Evolutionary conservation across 2,329 filamentous ascomycete species (phyloP), one percentile per base, ranked within the genome.

Genomic region (Mollisiaceae sp.): DNA sequence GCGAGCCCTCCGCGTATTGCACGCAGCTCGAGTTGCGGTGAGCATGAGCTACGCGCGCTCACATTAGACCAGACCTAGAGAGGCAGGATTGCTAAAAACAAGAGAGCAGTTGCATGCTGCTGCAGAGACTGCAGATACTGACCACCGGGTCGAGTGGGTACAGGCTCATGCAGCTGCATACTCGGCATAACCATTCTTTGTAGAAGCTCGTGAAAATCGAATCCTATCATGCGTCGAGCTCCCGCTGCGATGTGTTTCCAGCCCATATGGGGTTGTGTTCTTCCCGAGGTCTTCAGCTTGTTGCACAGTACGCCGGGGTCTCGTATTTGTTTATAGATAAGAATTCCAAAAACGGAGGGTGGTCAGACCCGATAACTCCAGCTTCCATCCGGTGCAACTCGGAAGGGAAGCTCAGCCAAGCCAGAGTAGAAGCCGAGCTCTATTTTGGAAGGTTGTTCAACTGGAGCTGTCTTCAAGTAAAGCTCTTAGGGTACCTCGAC

Each of bases 111-210:
- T 6, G 50, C n/a, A 32, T 14, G 47, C 12, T 11, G 27, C 27
- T 50, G 45, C n/a, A 18, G 41, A 43, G 5, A 18, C 27, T 50
- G 45, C n/a, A 18, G 41, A 43, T 6, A 18, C 5, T 6, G n/a
- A 8, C 6, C 14, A n/a, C 9, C 6, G 41, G 15, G 41, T n/a
- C 15, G 41, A 43, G n/a, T 15, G 6, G 41, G 14, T 18, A n/a
- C n/a, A 50, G 1, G 12, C 11, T 3, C 45, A 50, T 50, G 45
- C 45, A 50, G 20, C 5, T 24, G 45, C 41, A 43, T 67, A 43
- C 57, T 69, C 20, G 55, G 35, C 20, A 47, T 62, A 20, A 64
- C 54, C n/a, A 52, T 43, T 59, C 14, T 22, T 59, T 35, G 27
- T 18, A 20, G 20, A n/a, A 35, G 36, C 57, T 59, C 27, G 20